Evolutionary conservation across 352 stramenopile species (phyloP).

Genomic region (Phytophthora constricta): DNA sequence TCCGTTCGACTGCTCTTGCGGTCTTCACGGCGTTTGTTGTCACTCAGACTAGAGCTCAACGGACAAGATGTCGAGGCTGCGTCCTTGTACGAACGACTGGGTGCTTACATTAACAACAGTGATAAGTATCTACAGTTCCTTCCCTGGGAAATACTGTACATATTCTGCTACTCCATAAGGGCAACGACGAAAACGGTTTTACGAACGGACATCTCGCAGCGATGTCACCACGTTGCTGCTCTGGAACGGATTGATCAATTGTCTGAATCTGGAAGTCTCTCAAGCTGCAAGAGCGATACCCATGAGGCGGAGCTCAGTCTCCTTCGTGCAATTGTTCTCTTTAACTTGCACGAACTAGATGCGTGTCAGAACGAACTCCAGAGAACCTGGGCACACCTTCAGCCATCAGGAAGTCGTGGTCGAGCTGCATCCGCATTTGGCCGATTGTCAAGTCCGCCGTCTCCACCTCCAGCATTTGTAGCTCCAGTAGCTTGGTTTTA

Average conservation of each 20-base stretch:
- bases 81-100: slow-evolving; percentile 39
- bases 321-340: slow-evolving; percentile 41
- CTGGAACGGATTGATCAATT: slow-evolving; percentile 21
- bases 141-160: slow-evolving; percentile 48
- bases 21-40: slow-evolving; percentile 45
- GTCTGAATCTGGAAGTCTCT: not conserved
- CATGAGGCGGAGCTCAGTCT: slow-evolving; percentile 40
- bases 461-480: slow-evolving; percentile 35
- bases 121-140: slow-evolving; percentile 44
- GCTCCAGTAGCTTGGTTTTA: slow-evolving; percentile 46
- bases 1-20: slow-evolving; percentile 51
- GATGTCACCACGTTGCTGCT: slow-evolving; percentile 20
- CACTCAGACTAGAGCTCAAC: slow-evolving; percentile 14
- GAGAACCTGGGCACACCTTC: slow-evolving; percentile 30
- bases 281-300: not conserved
- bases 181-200: not conserved
- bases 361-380: slow-evolving; percentile 29
- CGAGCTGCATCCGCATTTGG: slow-evolving; percentile 18
- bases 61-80: slow-evolving; percentile 37
- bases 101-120: slow-evolving; percentile 24
- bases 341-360: slow-evolving; percentile 37
- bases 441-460: slow-evolving; percentile 9
- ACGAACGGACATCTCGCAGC: not conserved
- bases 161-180: slow-evolving; percentile 40
- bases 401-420: slow-evolving; percentile 9